These are phyloP conservation scores for Nakazawaea holstii DNA, from an alignment of 805 yeast species.

Conservation along the genomic window DNA sequence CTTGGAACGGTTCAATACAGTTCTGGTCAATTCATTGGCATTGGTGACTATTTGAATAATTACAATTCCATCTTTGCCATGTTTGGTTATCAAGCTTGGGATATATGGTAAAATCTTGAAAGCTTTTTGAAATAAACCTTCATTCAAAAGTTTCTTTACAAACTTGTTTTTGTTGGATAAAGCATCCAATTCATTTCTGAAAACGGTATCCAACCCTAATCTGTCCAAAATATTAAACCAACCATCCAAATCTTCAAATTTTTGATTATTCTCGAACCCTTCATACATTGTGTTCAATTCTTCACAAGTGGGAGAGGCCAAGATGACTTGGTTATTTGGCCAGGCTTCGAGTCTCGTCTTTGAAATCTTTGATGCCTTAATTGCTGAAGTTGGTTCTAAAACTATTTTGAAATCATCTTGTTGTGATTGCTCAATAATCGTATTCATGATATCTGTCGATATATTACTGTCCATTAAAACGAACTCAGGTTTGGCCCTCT, in stretches of 20 bases:
- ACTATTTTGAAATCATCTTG: conserved; percentile 29
- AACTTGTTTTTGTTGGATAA: conserved; percentile 20
- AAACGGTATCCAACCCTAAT: conserved; percentile 41
- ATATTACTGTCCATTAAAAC: conserved; percentile 70
- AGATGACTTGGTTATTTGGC: conserved; percentile 39
- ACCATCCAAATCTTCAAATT: conserved; percentile 42
- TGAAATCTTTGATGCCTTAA: conserved; percentile 51
- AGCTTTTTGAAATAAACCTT: conserved; percentile 59
- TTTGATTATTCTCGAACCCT: conserved; percentile 34
- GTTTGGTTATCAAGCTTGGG: conserved; percentile 60
- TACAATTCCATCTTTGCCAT: conserved; percentile 62
- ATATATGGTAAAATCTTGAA: conserved; percentile 70
- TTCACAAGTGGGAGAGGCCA: conserved; percentile 63
- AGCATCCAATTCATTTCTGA: conserved; percentile 37
- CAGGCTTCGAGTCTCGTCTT: conserved; percentile 32
- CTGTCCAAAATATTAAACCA: conserved; percentile 78
- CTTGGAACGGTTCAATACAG: conserved; percentile 4
- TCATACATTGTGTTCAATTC: conserved; percentile 56
- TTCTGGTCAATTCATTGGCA: conserved; percentile 22
- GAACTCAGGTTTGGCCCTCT: conserved; percentile 35
- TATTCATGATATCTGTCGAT: conserved; percentile 33
- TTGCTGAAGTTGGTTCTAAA: conserved; percentile 74
- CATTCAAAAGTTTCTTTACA: conserved; percentile 22
- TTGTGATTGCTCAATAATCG: conserved; percentile 25
- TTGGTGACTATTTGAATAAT: conserved; percentile 31